Conservation (phyloP, 768 basidiomycete species). For the Kwoniella dejecticola region DNA sequence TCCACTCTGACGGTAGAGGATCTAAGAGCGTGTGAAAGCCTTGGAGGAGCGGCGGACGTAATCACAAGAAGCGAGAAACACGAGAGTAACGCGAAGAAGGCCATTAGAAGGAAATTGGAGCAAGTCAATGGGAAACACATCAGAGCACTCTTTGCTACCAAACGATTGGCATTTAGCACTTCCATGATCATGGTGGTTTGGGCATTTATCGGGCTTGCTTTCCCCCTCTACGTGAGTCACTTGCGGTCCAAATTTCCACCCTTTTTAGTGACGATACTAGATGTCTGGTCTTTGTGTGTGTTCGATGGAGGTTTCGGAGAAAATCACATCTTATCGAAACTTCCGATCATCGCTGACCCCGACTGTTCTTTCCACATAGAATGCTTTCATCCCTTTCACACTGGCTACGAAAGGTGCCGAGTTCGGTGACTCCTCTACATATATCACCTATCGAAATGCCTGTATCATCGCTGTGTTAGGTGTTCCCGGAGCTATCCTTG, state of each 20-base stretch:
- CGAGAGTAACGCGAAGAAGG: conserved; percentile 51
- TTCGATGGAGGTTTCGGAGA: not conserved
- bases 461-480: conserved; percentile 67
- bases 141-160: conserved; percentile 66
- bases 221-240: conserved; percentile 60
- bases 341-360: not conserved
- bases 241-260: not conserved
- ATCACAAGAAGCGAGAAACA: conserved; percentile 51
- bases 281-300: too few species aligned
- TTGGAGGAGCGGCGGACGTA: conserved; percentile 3
- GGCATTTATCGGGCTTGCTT: conserved; percentile 77
- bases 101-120: conserved; percentile 57
- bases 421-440: conserved; percentile 69
- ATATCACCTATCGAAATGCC: conserved; percentile 73
- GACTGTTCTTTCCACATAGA: conserved; percentile 49
- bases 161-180: conserved; percentile 68
- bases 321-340: not conserved
- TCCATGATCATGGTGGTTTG: conserved; percentile 62
- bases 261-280: too few species aligned
- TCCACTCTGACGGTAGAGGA: conserved; percentile 62
- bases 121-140: conserved; percentile 61
- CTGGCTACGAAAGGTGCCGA: conserved; percentile 67
- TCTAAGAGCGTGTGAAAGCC: conserved; percentile 50
- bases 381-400: conserved; percentile 59
- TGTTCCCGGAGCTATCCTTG: conserved; percentile 71